Percentiles rank a stretch among this genome's conserved stretches.
phyloP scores from a whole-genome alignment of 2,329 filamentous ascomycete genomes.

The Phaeophleospora eucalypticola region DNA sequence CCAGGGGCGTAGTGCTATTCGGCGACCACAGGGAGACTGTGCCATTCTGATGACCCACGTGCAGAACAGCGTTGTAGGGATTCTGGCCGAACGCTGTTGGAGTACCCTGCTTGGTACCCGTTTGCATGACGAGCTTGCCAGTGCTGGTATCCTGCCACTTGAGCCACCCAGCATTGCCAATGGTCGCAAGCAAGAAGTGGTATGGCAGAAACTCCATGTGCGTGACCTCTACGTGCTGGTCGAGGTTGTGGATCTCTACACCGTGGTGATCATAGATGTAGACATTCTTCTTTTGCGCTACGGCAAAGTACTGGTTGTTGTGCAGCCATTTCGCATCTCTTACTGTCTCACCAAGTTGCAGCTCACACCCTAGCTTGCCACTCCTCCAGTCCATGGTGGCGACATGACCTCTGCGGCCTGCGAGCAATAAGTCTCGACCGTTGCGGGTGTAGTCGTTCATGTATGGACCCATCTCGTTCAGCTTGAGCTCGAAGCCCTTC shows the following conservation, averaged over 20 bases:
- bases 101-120: slow-evolving; percentile 77
- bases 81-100: slow-evolving; percentile 84
- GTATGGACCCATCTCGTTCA: slow-evolving; percentile 82
- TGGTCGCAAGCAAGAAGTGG: slow-evolving; percentile 86
- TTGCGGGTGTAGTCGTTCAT: slow-evolving; percentile 84
- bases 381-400: slow-evolving; percentile 95
- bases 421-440: slow-evolving; percentile 78
- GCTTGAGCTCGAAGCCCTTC: slow-evolving; percentile 85
- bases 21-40: slow-evolving; percentile 95
- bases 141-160: slow-evolving; percentile 96
- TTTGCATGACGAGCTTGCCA: slow-evolving; percentile 79
- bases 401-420: slow-evolving; percentile 87
- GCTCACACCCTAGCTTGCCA: slow-evolving; percentile 83
- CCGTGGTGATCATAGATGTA: slow-evolving; percentile 94
- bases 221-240: slow-evolving; percentile 84
- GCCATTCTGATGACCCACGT: slow-evolving; percentile 92
- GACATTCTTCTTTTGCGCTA: slow-evolving; percentile 92
- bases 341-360: slow-evolving; percentile 87
- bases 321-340: slow-evolving; percentile 88
- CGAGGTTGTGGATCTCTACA: slow-evolving; percentile 86
- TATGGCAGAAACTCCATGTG: slow-evolving; percentile 96
- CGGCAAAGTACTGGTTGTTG: slow-evolving; percentile 90
- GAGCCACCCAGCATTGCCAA: slow-evolving; percentile 76
- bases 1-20: slow-evolving; percentile 77
- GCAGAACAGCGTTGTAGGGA: slow-evolving; percentile 84